These are phyloP conservation scores for Pyricularia sp. DNA, from an alignment of 2,329 filamentous ascomycete genomes.

Conservation along the genomic window DNA sequence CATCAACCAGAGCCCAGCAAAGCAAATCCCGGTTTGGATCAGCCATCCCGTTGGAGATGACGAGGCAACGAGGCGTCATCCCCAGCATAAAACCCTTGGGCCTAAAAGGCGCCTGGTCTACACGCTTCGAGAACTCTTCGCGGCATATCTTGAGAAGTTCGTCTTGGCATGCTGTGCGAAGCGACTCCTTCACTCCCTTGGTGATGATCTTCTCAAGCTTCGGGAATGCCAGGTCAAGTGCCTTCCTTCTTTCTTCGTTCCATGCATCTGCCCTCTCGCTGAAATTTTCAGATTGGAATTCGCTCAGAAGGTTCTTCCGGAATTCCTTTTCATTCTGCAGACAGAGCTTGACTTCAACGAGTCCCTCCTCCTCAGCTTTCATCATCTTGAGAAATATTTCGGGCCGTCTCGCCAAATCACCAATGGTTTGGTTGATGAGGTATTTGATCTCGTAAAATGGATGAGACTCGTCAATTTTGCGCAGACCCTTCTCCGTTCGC, in stretches of 20 bases:
- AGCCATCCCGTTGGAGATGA: conserved; percentile 75
- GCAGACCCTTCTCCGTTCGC: conserved; percentile 85
- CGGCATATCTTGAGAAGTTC: conserved; percentile 78
- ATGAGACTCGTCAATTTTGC: conserved; percentile 87
- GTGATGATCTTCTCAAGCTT: conserved; percentile 76
- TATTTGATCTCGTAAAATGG: conserved; percentile 99
- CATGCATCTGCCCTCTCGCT: conserved; percentile 90
- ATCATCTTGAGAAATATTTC: conserved; percentile 95
- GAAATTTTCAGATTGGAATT: conserved; percentile 90
- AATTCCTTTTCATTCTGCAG: conserved; percentile 68
- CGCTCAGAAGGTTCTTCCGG: conserved; percentile 60
- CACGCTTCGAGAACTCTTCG: conserved; percentile 74
- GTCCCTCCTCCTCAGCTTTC: conserved; percentile 85
- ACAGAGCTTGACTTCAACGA: conserved; percentile 72
- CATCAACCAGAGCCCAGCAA: conserved; percentile 85
- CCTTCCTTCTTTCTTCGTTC: conserved; percentile 78
- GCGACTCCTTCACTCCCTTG: conserved; percentile 86
- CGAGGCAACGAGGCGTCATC: conserved; percentile 73
- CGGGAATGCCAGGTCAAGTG: conserved; percentile 65
- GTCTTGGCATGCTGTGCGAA: conserved; percentile 89
- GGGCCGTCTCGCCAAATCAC: conserved; percentile 67
- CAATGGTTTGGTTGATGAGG: conserved; percentile 74
- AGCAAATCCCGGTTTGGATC: conserved; percentile 63
- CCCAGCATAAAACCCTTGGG: conserved; percentile 85
- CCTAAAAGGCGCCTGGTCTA: conserved; percentile 94